phyloP scores from a whole-genome alignment of 306 rosid species.

The Prunus campanulata region DNA sequence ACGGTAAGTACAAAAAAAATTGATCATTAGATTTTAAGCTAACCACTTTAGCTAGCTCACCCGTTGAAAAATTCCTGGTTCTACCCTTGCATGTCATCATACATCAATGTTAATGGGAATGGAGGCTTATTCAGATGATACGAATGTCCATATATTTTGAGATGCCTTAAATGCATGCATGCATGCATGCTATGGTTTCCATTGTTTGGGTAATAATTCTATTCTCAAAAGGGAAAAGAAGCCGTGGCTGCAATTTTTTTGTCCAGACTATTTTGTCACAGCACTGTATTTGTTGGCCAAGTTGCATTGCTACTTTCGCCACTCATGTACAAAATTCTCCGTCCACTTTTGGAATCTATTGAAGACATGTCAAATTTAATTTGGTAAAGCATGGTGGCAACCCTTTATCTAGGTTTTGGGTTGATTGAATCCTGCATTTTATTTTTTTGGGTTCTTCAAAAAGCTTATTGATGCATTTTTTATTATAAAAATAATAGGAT shows the following conservation, averaged over 20 bases:
- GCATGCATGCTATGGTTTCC: conserved; percentile 1
- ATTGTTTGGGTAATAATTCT: neutral
- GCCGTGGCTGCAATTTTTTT: conserved; percentile 12
- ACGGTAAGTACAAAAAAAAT: too few species aligned
- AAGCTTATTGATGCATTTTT: too few species aligned
- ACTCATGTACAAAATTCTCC: neutral
- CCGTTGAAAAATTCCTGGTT: too few species aligned
- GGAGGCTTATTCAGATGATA: neutral
- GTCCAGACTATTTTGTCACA: conserved; percentile 16
- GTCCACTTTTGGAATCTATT: neutral
- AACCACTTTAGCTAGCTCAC: too few species aligned
- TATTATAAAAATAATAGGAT: too few species aligned
- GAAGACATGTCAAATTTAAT: neutral
- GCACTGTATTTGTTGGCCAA: conserved; percentile 1
- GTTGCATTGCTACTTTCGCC: neutral
- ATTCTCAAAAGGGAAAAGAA: neutral
- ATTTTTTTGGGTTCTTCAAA: neutral
- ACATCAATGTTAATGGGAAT: neutral
- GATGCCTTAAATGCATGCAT: neutral
- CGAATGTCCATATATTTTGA: neutral
- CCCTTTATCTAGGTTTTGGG: neutral
- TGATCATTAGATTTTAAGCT: too few species aligned
- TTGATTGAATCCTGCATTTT: neutral
- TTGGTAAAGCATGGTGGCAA: neutral
- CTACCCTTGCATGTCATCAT: neutral